Base-by-base conservation (phyloP, 495 filamentous ascomycete species). In the Penicillium diatomitis region DNA sequence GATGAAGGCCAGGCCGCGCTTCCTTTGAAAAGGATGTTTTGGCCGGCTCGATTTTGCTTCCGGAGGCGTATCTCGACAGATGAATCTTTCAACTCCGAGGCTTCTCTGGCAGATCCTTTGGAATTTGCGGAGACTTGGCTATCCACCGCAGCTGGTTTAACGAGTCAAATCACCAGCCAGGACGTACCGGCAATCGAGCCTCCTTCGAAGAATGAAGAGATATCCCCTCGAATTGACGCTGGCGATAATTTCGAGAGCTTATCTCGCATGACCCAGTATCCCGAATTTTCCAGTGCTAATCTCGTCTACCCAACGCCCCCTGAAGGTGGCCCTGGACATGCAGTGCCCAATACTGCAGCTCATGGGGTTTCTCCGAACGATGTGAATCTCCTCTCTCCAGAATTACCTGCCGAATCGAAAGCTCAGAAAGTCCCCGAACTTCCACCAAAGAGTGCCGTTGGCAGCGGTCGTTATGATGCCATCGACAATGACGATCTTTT, bases 261-360 rank as follows among this genome's bases (percentile, higher is more conserved):
- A 64, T 50, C 79, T 62, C 49, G 77, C 68, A 54, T 69, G 65
- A 50, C 80, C 53, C 65, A 81, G 65, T 65, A 72, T 59, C 61
- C 75, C 10, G 69, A 77, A 33, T 56, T 78, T 5, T 71, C 76
- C 39, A 66, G 70, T 42, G 70, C 77, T 28, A 82, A 79, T 46
- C 75, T 84, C 8, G 81, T 95, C 44, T 95, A 96, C 63, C 90
- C 86, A 6, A 96, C 90, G 4, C 90, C 90, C 29, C 89, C 89
- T 38, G 89, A 94, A 61, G 86, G 79, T 7, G 66, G 85, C 39
- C 73, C 78, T 32, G 63, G 72, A 40, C 46, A 62, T 11, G 67
- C 62, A 5, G 28, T 61, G 4, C 62, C 61, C 38, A 51, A 55
- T 29, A 38, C 50, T 4, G 51, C 50, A 11, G 40, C 56, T 8